Conservation (phyloP, 139 green algal genomes). For the Gonium pectorale region DNA sequence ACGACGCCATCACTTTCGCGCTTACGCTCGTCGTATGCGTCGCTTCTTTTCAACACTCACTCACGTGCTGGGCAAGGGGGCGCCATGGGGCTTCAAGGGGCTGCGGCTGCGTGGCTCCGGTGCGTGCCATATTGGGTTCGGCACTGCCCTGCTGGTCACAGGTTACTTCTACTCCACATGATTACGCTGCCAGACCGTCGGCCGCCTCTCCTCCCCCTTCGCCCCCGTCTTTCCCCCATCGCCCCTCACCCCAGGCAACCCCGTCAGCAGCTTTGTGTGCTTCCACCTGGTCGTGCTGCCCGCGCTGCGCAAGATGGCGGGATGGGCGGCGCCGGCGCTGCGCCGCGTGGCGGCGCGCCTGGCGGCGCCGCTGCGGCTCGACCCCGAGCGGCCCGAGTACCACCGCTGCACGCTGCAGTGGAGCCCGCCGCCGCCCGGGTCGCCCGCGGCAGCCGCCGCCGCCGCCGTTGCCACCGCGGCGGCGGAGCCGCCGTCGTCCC, state of each 20-base stretch:
- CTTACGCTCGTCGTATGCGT: too few species aligned
- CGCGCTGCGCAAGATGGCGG: slow-evolving; percentile 85
- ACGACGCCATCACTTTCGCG: too few species aligned
- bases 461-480: neutral
- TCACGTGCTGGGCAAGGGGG: too few species aligned
- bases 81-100: too few species aligned
- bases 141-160: too few species aligned
- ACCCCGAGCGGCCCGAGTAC: slow-evolving; percentile 96
- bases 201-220: neutral
- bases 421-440: slow-evolving; percentile 38
- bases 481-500: neutral
- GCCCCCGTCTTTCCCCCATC: neutral
- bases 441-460: neutral
- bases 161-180: too few species aligned
- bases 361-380: slow-evolving; percentile 74
- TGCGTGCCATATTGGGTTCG: too few species aligned
- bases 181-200: too few species aligned
- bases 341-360: slow-evolving; percentile 77
- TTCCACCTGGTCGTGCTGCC: slow-evolving; percentile 93
- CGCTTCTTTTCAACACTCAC: too few species aligned
- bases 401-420: slow-evolving; percentile 81
- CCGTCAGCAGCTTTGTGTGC: slow-evolving; percentile 91
- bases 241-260: slow-evolving; percentile 79
- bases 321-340: slow-evolving; percentile 76
- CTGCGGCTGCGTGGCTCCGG: too few species aligned